These are phyloP conservation scores for Atkinsonella texensis DNA, from an alignment of 2,329 filamentous ascomycete species.

Conservation along the genomic window DNA sequence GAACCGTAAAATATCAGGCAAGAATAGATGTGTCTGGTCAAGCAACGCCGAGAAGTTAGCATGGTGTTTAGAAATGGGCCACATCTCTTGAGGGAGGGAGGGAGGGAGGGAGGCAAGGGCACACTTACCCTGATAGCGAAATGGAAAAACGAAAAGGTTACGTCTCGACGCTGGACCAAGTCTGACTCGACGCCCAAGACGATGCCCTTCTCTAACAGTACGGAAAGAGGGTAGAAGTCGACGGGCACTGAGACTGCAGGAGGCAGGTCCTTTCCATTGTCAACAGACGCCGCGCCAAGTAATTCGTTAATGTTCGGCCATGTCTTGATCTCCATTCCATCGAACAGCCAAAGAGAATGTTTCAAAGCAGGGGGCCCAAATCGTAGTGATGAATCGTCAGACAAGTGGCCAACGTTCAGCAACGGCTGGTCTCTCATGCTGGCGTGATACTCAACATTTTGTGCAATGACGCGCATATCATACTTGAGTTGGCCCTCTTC, in stretches of 20 bases:
- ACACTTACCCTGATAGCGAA: constrained; percentile 71
- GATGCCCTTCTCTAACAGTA: constrained; percentile 80
- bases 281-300: constrained; percentile 55
- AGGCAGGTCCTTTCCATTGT: constrained; percentile 57
- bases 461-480: constrained; percentile 92
- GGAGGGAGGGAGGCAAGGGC: too few relatives aligned
- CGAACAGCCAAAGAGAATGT: constrained; percentile 91
- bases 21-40: constrained; percentile 72
- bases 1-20: constrained; percentile 75
- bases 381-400: constrained; percentile 13
- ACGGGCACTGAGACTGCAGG: constrained; percentile 64
- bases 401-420: constrained; percentile 19
- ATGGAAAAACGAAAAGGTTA: constrained; percentile 81
- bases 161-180: constrained; percentile 81
- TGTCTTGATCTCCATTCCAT: constrained; percentile 71
- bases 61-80: background rate
- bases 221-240: constrained; percentile 92
- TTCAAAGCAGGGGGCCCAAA: constrained; percentile 42
- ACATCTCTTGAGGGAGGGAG: too few relatives aligned
- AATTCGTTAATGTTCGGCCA: constrained; percentile 88
- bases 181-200: constrained; percentile 86
- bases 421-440: constrained; percentile 75
- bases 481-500: constrained; percentile 83
- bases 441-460: constrained; percentile 91
- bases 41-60: background rate